Base-by-base conservation (phyloP, 108 stramenopile species). In the Pseudonitzschia delicatissima region DNA sequence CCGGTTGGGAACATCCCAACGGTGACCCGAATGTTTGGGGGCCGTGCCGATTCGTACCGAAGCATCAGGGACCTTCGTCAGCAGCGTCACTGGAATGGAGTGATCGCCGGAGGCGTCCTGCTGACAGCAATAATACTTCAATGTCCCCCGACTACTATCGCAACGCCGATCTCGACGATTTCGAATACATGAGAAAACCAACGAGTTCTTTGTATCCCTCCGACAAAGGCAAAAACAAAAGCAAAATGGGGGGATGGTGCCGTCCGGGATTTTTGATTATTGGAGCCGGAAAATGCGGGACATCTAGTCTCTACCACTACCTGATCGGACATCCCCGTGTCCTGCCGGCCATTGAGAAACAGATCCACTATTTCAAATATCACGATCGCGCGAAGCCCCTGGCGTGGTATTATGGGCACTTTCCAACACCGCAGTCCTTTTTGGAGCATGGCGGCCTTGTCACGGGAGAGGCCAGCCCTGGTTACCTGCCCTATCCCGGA, bases 231-330 rank as follows among this genome's bases (percentile, higher is more conserved):
- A 8, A 4, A 9, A 39, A 42, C 20, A 0, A 42, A 1, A 42
- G 39, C 17, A 23, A 40, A 7, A 33, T 4, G 3, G 39, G 8
- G 21, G 92, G 87, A 29, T 34, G 77, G 7, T 94, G 93, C 63
- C 82, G 90, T 5, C 93, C 93, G 23, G 87, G 93, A 9, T 94
- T 91, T 65, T 33, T 94, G 9, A 94, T 91, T 44, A 81, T 91
- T 34, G 93, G 93, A 8, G 86, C 88, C 42, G 93, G 90, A 34
- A 94, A 94, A 71, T 94, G 93, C 71, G 93, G 88, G 18, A 94
- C 93, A 2, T 73, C 71, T 29, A 82, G 81, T 40, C 62, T 87
- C 33, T 84, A 84, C 64, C 87, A 94, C 31, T 94, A 94, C 49
- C 71, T 94, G n/a, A 77, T 76, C 3, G 83, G 77, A 20, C 93